Base-by-base conservation (phyloP, 129 eudicot genomes). In the Silybum marianum region DNA sequence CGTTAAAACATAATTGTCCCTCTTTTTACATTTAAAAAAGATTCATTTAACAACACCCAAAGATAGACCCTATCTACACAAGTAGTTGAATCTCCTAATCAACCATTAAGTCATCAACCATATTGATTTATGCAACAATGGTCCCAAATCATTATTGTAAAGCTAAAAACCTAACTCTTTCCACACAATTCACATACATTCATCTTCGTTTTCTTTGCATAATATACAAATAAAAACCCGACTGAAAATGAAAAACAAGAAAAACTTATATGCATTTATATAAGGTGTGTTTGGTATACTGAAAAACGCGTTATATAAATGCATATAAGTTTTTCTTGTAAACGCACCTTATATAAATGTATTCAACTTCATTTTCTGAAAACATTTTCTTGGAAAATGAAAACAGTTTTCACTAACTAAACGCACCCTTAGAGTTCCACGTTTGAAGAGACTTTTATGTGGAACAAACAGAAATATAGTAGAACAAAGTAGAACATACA, bases 1-100 rank as follows among this genome's bases (percentile, higher is more conserved):
- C 66, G 7, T 58, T 24, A n/a, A 58, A 28, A 1, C 30, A 28
- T 28, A 28, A 28, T n/a, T n/a, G 66, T 58, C 23, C 7, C 2
- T 54, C 66, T n/a, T 58, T 58, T 58, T 58, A 58, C 66, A 58
- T 54, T 54, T 5, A 54, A 18, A 54, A 7, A 54, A 54, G 65
- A 18, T 54, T 18, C 65, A 18, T 58, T 58, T n/a, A 58, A 19
- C 66, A 58, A 58, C 66, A 58, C 24, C 66, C 23, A 18, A 58
- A 58, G 66, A 58, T 58, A 44, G 70, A 44, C 69, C 30, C 25
- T 36, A 74, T 66, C 69, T 28, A 26, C 51, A 81, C 58, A 42
- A 69, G 85, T 81, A 67, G 85, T 75, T 81, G 80, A 66, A 81
- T 81, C 65, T 81, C 85, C 28, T 68, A 70, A 82, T 82, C 81